Evolutionary conservation across 768 basidiomycete species (phyloP).

Genomic region (Chalciporus sphaerocephalus): DNA sequence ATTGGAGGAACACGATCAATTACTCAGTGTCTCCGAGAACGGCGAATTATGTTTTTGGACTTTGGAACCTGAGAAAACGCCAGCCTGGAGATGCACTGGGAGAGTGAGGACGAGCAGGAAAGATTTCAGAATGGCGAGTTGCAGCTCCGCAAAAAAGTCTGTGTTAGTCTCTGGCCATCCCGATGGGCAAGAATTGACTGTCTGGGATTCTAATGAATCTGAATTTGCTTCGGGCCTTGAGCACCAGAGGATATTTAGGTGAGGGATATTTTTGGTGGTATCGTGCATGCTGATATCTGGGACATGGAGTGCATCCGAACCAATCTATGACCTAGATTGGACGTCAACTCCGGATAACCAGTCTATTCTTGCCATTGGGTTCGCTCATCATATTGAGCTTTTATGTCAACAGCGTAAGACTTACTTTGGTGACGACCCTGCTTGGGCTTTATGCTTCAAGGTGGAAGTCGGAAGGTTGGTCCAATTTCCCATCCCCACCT

Average conservation of each 20-base stretch:
- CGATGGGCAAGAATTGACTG: slow-evolving; percentile 76
- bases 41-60: slow-evolving; percentile 90
- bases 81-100: slow-evolving; percentile 65
- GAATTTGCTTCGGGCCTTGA: slow-evolving; percentile 92
- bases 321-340: slow-evolving; percentile 86
- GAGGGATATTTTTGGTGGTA: slow-evolving; percentile 12
- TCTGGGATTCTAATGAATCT: slow-evolving; percentile 95
- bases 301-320: slow-evolving; percentile 38
- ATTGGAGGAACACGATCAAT: slow-evolving; percentile 59
- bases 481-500: background rate
- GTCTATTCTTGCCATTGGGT: slow-evolving; percentile 89
- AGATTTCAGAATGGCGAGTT: slow-evolving; percentile 66
- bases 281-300: background rate
- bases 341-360: slow-evolving; percentile 85
- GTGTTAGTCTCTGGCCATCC: slow-evolving; percentile 63
- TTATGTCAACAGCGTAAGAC: slow-evolving; percentile 91
- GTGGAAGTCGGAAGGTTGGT: slow-evolving; percentile 68
- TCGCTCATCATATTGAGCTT: slow-evolving; percentile 71
- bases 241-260: slow-evolving; percentile 62
- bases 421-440: slow-evolving; percentile 78
- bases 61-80: slow-evolving; percentile 40
- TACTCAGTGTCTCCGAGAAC: slow-evolving; percentile 70
- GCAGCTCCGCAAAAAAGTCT: slow-evolving; percentile 90
- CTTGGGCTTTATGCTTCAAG: slow-evolving; percentile 69
- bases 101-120: slow-evolving; percentile 66